Evolutionary conservation across 2,329 filamentous ascomycete genomes (phyloP).

Genomic region (Ploettnerulaceae sp.): DNA sequence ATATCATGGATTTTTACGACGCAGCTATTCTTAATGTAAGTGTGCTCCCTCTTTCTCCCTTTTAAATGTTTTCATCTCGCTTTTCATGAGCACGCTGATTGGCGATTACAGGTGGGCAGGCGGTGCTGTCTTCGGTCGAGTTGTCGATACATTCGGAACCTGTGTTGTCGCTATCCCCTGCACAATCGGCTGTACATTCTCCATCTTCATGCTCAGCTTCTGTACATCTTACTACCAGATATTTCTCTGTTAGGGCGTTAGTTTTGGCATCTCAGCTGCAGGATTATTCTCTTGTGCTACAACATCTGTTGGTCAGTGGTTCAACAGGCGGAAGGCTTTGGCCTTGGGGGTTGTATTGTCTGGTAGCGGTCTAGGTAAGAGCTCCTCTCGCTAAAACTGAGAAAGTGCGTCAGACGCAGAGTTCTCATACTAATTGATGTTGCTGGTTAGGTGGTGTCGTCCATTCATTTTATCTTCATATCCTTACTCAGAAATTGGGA

Average conservation of each 20-base stretch:
- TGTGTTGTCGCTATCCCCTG: conserved; percentile 48
- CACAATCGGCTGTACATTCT: conserved; percentile 52
- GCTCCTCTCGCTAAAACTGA: too few relatives aligned
- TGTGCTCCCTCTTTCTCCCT: not conserved
- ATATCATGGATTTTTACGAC: conserved; percentile 57
- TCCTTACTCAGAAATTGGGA: conserved; percentile 54
- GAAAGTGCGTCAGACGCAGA: too few relatives aligned
- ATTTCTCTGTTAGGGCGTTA: conserved; percentile 43
- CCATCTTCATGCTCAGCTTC: conserved; percentile 58
- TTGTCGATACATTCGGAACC: conserved; percentile 60
- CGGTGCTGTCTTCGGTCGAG: conserved; percentile 55
- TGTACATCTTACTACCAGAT: conserved; percentile 51
- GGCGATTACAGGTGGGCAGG: conserved; percentile 32
- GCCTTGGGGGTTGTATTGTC: conserved; percentile 45
- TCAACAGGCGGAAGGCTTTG: conserved; percentile 41
- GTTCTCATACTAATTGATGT: not conserved
- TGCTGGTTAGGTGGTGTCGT: conserved; percentile 41
- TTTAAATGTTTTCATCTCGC: not conserved
- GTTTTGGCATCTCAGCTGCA: conserved; percentile 40
- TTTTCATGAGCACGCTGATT: not conserved
- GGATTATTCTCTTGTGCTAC: conserved; percentile 41
- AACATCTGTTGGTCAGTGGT: conserved; percentile 41
- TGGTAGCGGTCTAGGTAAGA: conserved; percentile 41
- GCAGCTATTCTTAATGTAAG: conserved; percentile 46
- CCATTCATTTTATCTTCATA: conserved; percentile 53